Base-by-base conservation (phyloP, 78 protist genomes). In the Creolimax fragrantissima region DNA sequence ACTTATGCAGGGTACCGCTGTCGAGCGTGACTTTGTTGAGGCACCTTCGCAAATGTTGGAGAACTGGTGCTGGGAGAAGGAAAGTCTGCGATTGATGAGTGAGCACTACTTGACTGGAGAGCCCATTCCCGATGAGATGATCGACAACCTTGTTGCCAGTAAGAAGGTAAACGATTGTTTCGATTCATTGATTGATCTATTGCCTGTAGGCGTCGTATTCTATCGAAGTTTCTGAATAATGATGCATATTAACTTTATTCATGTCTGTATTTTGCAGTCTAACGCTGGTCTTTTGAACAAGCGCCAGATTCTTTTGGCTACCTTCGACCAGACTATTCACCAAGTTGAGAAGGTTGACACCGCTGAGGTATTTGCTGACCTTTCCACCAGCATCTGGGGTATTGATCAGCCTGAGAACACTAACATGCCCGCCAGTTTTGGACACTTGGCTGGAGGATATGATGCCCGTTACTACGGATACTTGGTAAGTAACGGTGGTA, bases 401-500 rank as follows among this genome's bases (percentile, higher is more conserved):
- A n/a, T n/a, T n/a, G n/a, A n/a, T n/a, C n/a, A n/a, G n/a, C n/a
- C n/a, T n/a, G n/a, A n/a, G n/a, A n/a, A 90, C 43, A 93, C 92
- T 2, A 35, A 84, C 42, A 3, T 74, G 37, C 42, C 92, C 0
- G 95, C 95, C 66, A 2, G 90, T 17, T 93, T 93, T 41, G 93
- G 93, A 47, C 94, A 91, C 43, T 32, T 94, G 3, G 88, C 47
- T 35, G 47, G 91, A 67, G 93, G 95, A 91, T 95, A 95, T 85
- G 95, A 90, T 58, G 93, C 93, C n/a, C 94, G 92, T n/a, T 95
- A 95, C 84, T 95, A 95, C 92, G 96, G 95, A 42, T 95, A 95
- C 92, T 45, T 95, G 43, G 81, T 43, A 47, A 42, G 90, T 58
- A 17, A 32, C 74, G n/a, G n/a, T n/a, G n/a, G n/a, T n/a, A n/a